Evolutionary conservation across 495 filamentous ascomycete species (phyloP).

Genomic region (Hyaloscypha bicolor): DNA sequence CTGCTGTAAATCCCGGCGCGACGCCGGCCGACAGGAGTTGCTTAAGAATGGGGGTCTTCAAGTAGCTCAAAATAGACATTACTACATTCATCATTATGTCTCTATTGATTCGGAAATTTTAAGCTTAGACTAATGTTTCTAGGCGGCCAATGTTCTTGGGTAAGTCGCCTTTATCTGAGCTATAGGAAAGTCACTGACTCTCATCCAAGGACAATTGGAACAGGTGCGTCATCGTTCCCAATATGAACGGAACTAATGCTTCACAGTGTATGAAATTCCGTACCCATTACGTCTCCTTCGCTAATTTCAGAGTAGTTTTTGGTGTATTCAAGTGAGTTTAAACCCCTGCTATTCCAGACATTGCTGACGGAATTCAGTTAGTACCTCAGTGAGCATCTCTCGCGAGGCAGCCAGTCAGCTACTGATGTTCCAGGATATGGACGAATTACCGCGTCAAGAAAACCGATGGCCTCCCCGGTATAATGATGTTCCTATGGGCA

Average conservation of each 20-base stretch:
- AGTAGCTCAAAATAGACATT: no score
- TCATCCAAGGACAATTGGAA: conserved; percentile 6
- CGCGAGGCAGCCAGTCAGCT: not conserved
- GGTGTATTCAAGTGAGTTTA: conserved; percentile 9
- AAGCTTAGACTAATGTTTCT: not conserved
- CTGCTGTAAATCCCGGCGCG: not conserved
- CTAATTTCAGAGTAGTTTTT: not conserved
- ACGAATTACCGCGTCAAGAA: conserved; percentile 1
- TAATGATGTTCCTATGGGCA: conserved; percentile 8
- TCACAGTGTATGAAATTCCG: not conserved
- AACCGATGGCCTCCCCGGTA: conserved; percentile 1
- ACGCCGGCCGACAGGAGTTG: not conserved
- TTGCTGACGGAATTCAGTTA: conserved; percentile 1
- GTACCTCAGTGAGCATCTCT: conserved; percentile 2
- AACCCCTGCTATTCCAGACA: not conserved
- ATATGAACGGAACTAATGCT: not conserved
- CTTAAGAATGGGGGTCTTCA: not conserved
- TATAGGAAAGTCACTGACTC: not conserved
- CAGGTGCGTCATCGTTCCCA: not conserved
- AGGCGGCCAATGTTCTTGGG: conserved; percentile 11
- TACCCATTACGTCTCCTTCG: no score
- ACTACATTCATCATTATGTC: not conserved
- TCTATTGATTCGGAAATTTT: not conserved
- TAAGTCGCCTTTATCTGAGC: not conserved
- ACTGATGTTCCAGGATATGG: conserved; percentile 10